Base-by-base conservation (phyloP, 805 yeast species). In the Teunomyces atbi region DNA sequence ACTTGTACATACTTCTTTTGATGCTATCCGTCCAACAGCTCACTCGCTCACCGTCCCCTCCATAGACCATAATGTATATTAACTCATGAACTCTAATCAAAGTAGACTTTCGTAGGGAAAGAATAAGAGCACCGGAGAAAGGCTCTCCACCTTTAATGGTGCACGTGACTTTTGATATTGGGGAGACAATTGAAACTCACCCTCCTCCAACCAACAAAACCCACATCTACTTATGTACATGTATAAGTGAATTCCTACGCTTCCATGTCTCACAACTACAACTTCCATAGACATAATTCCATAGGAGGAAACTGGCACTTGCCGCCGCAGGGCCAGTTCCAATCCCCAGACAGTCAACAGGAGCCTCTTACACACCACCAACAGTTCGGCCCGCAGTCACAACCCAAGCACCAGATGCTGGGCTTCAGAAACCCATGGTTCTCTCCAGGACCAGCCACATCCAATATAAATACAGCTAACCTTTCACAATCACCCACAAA, bases 381-480 rank as follows among this genome's bases (percentile, higher is more conserved):
- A 27, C 33, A 18, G 21, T 28, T 27, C 16, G 42, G 42, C 10
- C 23, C 33, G 13, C 33, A 26, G 16, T 38, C 33, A 26, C 33
- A 28, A 27, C 37, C n/a, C 13, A 28, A 21, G 15, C 49, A 42
- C 34, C 50, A 45, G n/a, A 33, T 33, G 39, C 60, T 65, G 11
- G 74, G 74, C 20, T 72, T 72, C 50, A 54, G 76, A 30, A 71
- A 72, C 45, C 76, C 76, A n/a, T 72, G 76, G 76, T 71, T 59
- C 53, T 62, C 69, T 20, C 56, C 66, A 6, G 53, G 52, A 19
- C 55, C 47, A 19, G 58, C 52, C 34, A 23, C 46, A 5, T 28
- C 47, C 13, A 32, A 29, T 33, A 19, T 20, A 8, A 28, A 40
- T 40, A 49, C 53, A 47, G 36, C 46, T 42, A 40, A 49, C 50